A percentile compares a stretch with the other conserved stretches of the same genome.
Conservation (phyloP, 1,284 basidiomycete genomes). For the Cutaneotrichosporon cutaneum region DNA sequence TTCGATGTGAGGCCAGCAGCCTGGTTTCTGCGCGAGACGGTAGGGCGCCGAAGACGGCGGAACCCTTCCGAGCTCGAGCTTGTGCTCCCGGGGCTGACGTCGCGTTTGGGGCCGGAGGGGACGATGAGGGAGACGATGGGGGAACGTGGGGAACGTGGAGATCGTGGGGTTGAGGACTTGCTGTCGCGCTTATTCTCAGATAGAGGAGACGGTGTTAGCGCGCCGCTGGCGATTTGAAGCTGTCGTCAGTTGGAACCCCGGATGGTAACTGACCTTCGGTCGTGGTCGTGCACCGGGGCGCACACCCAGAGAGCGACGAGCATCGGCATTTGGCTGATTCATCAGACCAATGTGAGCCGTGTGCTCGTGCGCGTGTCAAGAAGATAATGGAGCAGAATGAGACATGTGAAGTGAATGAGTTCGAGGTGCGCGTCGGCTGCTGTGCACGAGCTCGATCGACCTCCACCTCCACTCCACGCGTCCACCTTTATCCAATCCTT, state of each 20-base stretch:
- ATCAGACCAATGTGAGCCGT: conserved; percentile 15
- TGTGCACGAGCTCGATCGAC: neutral
- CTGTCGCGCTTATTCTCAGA: neutral
- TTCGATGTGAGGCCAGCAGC: conserved; percentile 11
- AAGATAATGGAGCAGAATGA: neutral
- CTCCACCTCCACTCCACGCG: conserved; percentile 18
- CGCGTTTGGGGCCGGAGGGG: neutral
- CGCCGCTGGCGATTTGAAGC: neutral
- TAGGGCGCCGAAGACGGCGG: conserved; percentile 10
- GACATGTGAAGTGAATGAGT: neutral
- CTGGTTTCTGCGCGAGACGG: conserved; percentile 10
- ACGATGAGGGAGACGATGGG: neutral
- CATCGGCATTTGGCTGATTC: conserved; percentile 30
- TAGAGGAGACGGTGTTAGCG: neutral
- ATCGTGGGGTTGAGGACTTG: neutral
- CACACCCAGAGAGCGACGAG: conserved; percentile 37
- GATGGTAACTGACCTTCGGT: conserved; percentile 1
- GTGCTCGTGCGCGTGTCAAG: neutral
- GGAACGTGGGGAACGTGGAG: neutral
- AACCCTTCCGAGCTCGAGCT: neutral
- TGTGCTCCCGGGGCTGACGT: neutral
- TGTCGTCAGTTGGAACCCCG: neutral
- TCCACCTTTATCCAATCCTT: neutral
- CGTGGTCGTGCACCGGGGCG: conserved; percentile 39
- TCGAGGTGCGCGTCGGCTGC: neutral